A percentile compares a stretch with the other conserved stretches of the same genome.
These are phyloP conservation scores for Phytophthora aleatoria DNA, from an alignment of 352 stramenopile species.

Conservation along the genomic window DNA sequence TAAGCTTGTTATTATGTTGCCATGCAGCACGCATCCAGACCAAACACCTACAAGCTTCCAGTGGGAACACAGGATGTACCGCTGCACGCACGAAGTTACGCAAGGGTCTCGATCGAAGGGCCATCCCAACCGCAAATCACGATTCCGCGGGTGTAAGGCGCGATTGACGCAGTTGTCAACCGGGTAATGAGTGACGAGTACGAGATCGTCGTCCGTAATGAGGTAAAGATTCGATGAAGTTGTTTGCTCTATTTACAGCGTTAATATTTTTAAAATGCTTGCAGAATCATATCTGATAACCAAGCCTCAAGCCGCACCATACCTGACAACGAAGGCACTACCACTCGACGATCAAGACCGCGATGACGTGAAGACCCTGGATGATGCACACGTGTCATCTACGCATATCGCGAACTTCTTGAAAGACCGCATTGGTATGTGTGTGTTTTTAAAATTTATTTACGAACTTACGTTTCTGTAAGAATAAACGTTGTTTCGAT, in stretches of 20 bases:
- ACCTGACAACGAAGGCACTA: conserved; percentile 12
- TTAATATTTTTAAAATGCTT: background rate
- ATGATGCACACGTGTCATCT: conserved; percentile 3
- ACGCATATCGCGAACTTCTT: conserved; percentile 15
- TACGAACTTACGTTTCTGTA: background rate
- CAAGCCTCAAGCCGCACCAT: background rate
- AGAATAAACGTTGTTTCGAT: background rate
- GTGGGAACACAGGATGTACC: background rate
- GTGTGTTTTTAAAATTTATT: background rate
- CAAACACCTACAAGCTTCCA: conserved; percentile 6
- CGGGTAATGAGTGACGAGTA: background rate
- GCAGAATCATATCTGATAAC: background rate
- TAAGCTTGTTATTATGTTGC: background rate
- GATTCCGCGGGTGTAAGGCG: background rate
- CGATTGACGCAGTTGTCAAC: conserved; percentile 2
- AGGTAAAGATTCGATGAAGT: background rate
- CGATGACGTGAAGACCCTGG: conserved; percentile 10
- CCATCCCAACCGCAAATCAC: background rate
- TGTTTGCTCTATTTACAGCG: background rate
- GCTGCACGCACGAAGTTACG: conserved; percentile 17
- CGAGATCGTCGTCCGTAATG: background rate
- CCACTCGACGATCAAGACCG: conserved; percentile 14
- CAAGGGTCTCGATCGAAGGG: conserved; percentile 11
- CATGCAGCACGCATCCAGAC: background rate
- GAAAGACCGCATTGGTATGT: conserved; percentile 12